Evolutionary conservation across 768 basidiomycete genomes (phyloP), one percentile per base, ranked within the genome.

Genomic region (Boletus tomentosulus): DNA sequence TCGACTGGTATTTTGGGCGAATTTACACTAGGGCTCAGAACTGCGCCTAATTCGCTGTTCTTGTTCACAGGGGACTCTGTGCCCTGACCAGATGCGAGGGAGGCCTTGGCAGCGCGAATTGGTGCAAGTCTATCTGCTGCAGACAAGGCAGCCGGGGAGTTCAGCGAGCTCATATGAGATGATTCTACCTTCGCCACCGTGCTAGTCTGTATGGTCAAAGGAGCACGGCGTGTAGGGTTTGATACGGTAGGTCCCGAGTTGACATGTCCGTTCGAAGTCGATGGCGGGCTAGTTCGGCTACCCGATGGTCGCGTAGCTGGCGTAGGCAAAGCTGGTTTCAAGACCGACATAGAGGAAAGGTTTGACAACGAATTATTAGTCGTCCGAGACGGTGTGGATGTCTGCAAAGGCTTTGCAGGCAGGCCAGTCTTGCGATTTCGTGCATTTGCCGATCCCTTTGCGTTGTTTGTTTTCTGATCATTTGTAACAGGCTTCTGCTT

Each of bases 81-180:
- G n/a, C 46, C 35, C 28, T 46, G n/a, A 35, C 52, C 38, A 31
- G 59, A 51, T 15, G 35, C 35, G 30, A 71, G 56, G 8, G 62
- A 57, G 1, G 66, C 68, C 46, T 71, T 70, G 6, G 60, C 68
- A 27, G 70, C 70, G 27, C 68, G 68, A 55, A 70, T 70, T 22
- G 68, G 68, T 4, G 70, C 68, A 6, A 71, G 57, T 54, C 66
- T 71, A 35, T 70, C 68, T 28, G 43, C 11, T 3, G 46, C 51
- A 3, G 58, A 58, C 12, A 25, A 19, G 9, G 30, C 5, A 30
- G 33, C 50, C 13, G 59, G 48, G 11, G 58, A 57, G 24, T 51
- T 59, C 35, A 59, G 4, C 16, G 61, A 37, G 15, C 12, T 19
- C 6, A 57, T 43, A 43, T 55, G 55, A 6, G 52, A 56, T 34